Base-by-base conservation (phyloP, 2,329 filamentous ascomycete species). In the Xylariales sp. region DNA sequence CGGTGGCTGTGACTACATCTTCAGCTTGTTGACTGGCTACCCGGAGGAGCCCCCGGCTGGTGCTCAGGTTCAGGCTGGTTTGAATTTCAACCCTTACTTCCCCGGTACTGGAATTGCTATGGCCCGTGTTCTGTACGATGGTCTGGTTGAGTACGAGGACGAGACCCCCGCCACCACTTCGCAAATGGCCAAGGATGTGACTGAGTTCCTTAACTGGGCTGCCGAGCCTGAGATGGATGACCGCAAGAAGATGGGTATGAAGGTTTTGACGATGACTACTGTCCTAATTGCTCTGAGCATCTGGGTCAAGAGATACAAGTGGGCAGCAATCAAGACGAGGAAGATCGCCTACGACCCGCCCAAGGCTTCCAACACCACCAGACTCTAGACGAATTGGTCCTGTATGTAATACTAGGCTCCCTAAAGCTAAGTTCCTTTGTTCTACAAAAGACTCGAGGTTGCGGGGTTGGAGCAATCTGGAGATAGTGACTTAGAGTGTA, bases 11-110 rank as follows among this genome's bases (percentile, higher is more conserved):
- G 77, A 98, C 74, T 98, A 98, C 78, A 88, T 98, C 72, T 98
- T 97, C 81, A 88, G 75, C 65, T 77, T 98, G 65, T 73, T 98
- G 61, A 98, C 93, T 40, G 93, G 93, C 54, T 98, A 98, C 70
- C 93, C 93, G 44, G 93, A 98, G 53, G 93, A 98, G 71, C 78
- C 88, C 43, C 93, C 93, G 38, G 88, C 93, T 36, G 93, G 93
- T 62, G 89, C 87, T 46, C 72, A 78, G 55, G 85, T 98, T 43
- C 83, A 82, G 55, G 81, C 83, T 45, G 93, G 93, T 59, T 83
- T 98, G 69, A 96, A 97, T 83, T 98, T 98, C 82, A 98, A 98
- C 81, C 93, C 93, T 44, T 98, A 96, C 78, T 98, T 98, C 83
- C 93, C 93, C 41, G 93, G 93, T 62, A 97, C 93, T 54, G 91